phyloP scores from a whole-genome alignment of 2,329 filamentous ascomycete genomes.

The Aureobasidium vineae region DNA sequence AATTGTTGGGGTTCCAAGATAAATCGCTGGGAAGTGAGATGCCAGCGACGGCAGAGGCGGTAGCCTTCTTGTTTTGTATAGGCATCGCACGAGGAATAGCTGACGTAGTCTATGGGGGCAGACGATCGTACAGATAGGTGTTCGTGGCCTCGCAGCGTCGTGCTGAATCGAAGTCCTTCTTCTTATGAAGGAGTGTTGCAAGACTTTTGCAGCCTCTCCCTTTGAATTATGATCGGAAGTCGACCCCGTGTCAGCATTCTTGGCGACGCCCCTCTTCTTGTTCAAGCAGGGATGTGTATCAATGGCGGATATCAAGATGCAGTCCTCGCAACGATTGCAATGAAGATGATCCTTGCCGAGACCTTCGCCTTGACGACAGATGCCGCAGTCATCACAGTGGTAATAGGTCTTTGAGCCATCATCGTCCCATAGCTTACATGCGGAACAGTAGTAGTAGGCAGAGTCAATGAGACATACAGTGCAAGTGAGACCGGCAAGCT shows the following conservation, averaged over 20 bases:
- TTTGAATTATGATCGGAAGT: no score
- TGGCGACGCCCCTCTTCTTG: conserved; percentile 47
- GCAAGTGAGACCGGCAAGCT: conserved; percentile 77
- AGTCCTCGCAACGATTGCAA: conserved; percentile 96
- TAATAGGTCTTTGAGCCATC: conserved; percentile 89
- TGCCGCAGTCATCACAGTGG: conserved; percentile 93
- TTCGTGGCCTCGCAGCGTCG: no score
- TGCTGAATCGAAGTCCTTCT: no score
- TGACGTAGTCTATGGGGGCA: no score
- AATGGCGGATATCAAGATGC: conserved; percentile 84
- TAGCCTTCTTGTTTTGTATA: no score
- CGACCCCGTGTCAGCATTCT: no score
- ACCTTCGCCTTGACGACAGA: conserved; percentile 86
- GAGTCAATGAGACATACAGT: conserved; percentile 72
- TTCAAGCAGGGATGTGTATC: conserved; percentile 88
- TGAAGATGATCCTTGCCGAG: conserved; percentile 97
- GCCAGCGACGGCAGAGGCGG: no score
- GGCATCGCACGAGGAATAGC: no score
- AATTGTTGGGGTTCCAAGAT: not conserved
- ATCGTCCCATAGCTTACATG: conserved; percentile 97
- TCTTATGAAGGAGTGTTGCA: no score
- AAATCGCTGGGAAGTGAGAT: no score
- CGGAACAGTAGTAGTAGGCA: conserved; percentile 87
- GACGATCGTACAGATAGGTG: no score
- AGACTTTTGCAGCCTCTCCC: no score